Conservation (phyloP, 306 rosid genomes). For the Oemleria cerasiformis region DNA sequence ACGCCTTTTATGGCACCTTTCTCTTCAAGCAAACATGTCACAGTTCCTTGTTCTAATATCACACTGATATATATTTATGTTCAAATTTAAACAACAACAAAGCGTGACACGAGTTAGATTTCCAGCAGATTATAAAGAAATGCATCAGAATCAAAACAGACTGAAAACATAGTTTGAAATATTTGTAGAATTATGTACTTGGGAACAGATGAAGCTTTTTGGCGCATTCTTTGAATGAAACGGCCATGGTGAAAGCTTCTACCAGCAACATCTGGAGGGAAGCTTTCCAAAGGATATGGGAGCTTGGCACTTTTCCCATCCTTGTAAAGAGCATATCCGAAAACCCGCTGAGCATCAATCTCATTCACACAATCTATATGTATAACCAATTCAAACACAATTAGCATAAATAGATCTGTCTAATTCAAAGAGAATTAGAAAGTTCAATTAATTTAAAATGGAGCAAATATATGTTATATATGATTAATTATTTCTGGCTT, state of each 20-base stretch:
- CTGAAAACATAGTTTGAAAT: not conserved
- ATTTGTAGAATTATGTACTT: slow-evolving; percentile 23
- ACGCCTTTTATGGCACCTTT: slow-evolving; percentile 19
- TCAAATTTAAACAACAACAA: not conserved
- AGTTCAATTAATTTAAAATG: not conserved
- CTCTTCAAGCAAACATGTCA: slow-evolving; percentile 11
- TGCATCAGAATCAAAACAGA: too few species aligned
- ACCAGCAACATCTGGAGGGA: slow-evolving; percentile 43
- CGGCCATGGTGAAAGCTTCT: slow-evolving; percentile 59
- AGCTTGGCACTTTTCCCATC: slow-evolving; percentile 46
- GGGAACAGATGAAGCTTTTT: slow-evolving; percentile 46
- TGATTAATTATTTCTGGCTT: not conserved
- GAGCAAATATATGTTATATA: not conserved
- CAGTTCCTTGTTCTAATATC: slow-evolving; percentile 25
- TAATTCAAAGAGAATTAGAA: not conserved
- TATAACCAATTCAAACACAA: not conserved
- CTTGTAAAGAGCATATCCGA: slow-evolving; percentile 37
- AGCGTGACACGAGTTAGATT: not conserved
- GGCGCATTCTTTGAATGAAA: slow-evolving; percentile 51
- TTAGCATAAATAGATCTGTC: not conserved
- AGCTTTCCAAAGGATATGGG: slow-evolving; percentile 45
- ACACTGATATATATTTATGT: not conserved
- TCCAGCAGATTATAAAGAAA: not conserved
- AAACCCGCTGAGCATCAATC: slow-evolving; percentile 26
- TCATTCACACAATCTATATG: slow-evolving; percentile 19